Evolutionary conservation across 495 filamentous ascomycete genomes (phyloP), one percentile per base, ranked within the genome.

Genomic region (Xeromyces bisporus): DNA sequence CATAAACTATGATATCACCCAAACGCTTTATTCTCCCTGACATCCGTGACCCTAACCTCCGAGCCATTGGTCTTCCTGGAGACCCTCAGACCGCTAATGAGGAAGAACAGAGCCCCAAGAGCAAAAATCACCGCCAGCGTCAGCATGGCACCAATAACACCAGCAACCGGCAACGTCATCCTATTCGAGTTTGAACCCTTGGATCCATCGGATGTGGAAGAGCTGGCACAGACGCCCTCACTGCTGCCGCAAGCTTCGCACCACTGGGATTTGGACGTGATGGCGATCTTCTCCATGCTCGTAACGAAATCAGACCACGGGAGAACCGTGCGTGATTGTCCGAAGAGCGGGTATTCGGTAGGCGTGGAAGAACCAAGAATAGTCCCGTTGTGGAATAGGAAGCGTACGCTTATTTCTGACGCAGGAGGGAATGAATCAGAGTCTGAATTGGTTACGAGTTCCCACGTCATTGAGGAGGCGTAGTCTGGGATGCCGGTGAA

Each of bases 81-180:
- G 21, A 67, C 33, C 26, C 56, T 50, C 42, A 64, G 50, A 8
- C 60, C 58, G 23, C 42, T 59, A 21, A 56, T 21, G 18, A 67
- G 31, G 51, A 68, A 45, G 26, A 65, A 46, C 18, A 66, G 41
- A 18, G 52, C 60, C 44, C 63, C 53, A 3, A 64, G 29, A 0
- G 58, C 65, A 13, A 72, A 36, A 13, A 72, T 45, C 7, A 72
- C 58, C 18, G 55, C 71, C 16, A 77, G 42, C 2, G 71, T 72
- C 1, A 75, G 66, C 48, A 73, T 62, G 1, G 71, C 73, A 18
- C 72, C 73, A 45, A 77, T 71, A 6, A 75, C 68, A 32, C 72
- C 72, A 2, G 54, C 67, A 37, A 61, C 62, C 7, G 52, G 31
- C 26, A 51, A 44, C 23, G 53, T 54, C 10, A 63, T 46, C 14